Evolutionary conservation across 805 yeast genomes (phyloP).

Genomic region (Metschnikowia gelsemii): DNA sequence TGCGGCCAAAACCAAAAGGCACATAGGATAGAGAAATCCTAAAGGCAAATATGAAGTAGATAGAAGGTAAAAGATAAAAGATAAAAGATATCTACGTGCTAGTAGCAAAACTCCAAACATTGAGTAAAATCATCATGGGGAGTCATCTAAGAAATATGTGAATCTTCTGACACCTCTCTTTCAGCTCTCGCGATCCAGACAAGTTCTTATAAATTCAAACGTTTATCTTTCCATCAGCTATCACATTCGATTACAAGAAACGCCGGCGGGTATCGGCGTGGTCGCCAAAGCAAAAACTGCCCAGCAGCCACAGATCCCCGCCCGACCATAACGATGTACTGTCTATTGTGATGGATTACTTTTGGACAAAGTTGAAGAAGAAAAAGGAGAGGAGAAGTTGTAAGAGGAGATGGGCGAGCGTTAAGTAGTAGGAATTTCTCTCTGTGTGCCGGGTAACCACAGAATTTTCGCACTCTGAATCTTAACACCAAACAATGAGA

Average conservation of each 20-base stretch:
- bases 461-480: conserved; percentile 1
- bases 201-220: conserved; percentile 44
- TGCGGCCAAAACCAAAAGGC: too few species aligned
- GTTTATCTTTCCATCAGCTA: conserved; percentile 47
- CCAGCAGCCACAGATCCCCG: conserved; percentile 18
- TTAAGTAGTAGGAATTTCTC: conserved; percentile 9
- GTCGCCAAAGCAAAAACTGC: conserved; percentile 33
- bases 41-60: neutral
- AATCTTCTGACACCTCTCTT: conserved; percentile 54
- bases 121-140: neutral
- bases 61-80: neutral
- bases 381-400: conserved; percentile 13
- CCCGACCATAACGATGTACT: conserved; percentile 49
- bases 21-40: too few species aligned
- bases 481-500: neutral
- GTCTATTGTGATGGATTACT: conserved; percentile 66
- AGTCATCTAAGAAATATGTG: conserved; percentile 32
- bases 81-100: neutral
- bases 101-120: neutral
- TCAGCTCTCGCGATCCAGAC: conserved; percentile 46
- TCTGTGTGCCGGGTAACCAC: conserved; percentile 20
- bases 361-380: conserved; percentile 61
- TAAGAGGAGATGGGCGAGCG: neutral
- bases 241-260: conserved; percentile 36
- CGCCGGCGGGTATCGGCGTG: conserved; percentile 23